Base-by-base conservation (phyloP, 192 early-diverging fungal genomes). In the Umbelopsis isabellina region DNA sequence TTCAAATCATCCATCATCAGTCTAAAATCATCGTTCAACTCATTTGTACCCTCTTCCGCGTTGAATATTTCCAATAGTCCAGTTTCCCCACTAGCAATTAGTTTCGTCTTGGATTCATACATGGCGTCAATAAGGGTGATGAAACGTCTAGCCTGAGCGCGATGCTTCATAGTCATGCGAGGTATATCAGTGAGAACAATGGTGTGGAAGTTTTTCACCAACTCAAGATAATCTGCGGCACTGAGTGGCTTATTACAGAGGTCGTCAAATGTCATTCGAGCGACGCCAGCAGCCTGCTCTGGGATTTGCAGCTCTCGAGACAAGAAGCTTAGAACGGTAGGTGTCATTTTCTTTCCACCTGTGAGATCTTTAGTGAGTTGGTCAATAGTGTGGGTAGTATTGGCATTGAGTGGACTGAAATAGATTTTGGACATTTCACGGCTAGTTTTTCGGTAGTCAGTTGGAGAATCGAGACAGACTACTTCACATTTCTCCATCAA, bases 81-180 rank as follows among this genome's bases (percentile, higher is more conserved):
- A 10, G 82, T 81, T 21, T 91, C 91, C 13, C 93, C 91, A 64
- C 90, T 87, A 67, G 90, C 88, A 51, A 94, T 72, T 18, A 96
- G 78, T 65, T 83, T 86, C 16, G 86, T 79, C 70, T 93, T 90
- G 9, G 88, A 85, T 64, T 98, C 95, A 78, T 98, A 98, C 65
- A 97, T 77, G 9, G 94, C 89, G 75, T 98, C 97, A 65, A 98
- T 87, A 11, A 98, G 79, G 4, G 95, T 98, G 70, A 98, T 98
- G 64, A 97, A 92, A 15, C 97, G 86, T 7, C 95, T 84, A 4
- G 94, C 94, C 70, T 97, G 94, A 72, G 95, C 93, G 4, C 95
- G 85, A 74, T 92, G 86, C 13, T 78, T 68, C 68, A 88, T 82
- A 0, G 85, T 85, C 92, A 91, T 86, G 13, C 81, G 81, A 15